Evolutionary conservation across 805 yeast genomes (phyloP).

Genomic region (Hemisphaericaspora nanyangensis): DNA sequence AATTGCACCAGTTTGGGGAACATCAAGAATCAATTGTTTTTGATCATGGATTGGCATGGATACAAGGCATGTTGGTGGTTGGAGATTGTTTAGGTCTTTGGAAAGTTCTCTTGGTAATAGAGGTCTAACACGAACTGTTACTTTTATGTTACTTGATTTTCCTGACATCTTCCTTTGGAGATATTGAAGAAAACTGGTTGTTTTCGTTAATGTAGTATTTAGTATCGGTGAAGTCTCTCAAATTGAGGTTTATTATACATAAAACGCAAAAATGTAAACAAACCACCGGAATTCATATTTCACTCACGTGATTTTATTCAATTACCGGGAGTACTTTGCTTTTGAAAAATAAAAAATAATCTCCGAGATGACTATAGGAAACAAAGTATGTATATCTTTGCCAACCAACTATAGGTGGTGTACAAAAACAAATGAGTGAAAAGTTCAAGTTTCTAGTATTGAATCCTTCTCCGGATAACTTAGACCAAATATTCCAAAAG

Average conservation of each 20-base stretch:
- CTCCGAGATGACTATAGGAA: too few relatives aligned
- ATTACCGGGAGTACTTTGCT: not conserved
- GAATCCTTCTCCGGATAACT: constrained; percentile 38
- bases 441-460: constrained; percentile 38
- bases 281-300: not conserved
- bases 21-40: constrained; percentile 12
- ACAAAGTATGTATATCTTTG: too few relatives aligned
- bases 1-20: too few relatives aligned
- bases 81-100: constrained; percentile 3
- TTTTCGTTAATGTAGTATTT: too few relatives aligned
- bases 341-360: too few relatives aligned
- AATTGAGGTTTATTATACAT: too few relatives aligned
- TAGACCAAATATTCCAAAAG: constrained; percentile 43
- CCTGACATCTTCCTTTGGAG: constrained; percentile 2
- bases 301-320: not conserved
- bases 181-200: too few relatives aligned
- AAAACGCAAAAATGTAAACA: not conserved
- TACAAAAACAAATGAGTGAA: constrained; percentile 1
- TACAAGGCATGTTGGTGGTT: constrained; percentile 20
- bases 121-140: constrained; percentile 54
- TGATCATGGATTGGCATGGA: constrained; percentile 26
- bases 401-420: too few relatives aligned
- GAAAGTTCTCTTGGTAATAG: constrained; percentile 25
- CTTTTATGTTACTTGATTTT: constrained; percentile 36
- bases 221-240: too few relatives aligned